Percentiles rank a stretch among this genome's conserved stretches.
phyloP scores from a whole-genome alignment of 371 early-diverging fungal species.

The Mortierella sp. region DNA sequence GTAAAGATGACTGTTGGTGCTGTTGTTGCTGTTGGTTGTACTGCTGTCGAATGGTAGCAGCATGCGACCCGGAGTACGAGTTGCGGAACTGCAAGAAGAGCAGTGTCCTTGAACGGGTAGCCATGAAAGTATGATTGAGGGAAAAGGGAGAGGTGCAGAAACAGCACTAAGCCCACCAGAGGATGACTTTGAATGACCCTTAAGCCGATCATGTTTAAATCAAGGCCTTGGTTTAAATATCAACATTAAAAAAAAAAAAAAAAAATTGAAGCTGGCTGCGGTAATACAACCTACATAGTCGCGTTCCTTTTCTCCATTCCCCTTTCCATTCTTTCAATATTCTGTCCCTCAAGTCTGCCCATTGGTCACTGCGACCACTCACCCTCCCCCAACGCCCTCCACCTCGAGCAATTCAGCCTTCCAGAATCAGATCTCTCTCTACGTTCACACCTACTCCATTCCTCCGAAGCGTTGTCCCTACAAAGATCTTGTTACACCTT shows the following conservation, averaged over 20 bases:
- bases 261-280: not conserved
- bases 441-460: not conserved
- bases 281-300: not conserved
- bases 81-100: slow-evolving; percentile 95
- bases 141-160: not conserved
- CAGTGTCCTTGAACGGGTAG: slow-evolving; percentile 91
- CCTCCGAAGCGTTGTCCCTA: not conserved
- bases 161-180: not conserved
- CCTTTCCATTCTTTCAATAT: slow-evolving; percentile 37
- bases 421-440: not conserved
- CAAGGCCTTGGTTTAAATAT: too few relatives aligned
- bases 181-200: not conserved
- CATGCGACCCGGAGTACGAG: slow-evolving; percentile 83
- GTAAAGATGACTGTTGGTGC: slow-evolving; percentile 55
- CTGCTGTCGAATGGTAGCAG: slow-evolving; percentile 54
- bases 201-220: slow-evolving; percentile 11
- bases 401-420: not conserved
- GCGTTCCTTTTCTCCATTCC: slow-evolving; percentile 5
- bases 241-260: not conserved
- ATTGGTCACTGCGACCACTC: slow-evolving; percentile 43
- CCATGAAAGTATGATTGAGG: slow-evolving; percentile 62
- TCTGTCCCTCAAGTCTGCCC: slow-evolving; percentile 49
- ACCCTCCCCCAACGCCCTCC: not conserved
- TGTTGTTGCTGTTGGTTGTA: slow-evolving; percentile 54
- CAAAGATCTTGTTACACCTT: not conserved